A percentile compares a stretch with the other conserved stretches of the same genome.
phyloP scores from a whole-genome alignment of 225 moss, liverwort and hornwort genomes.

The Climacium dendroides region DNA sequence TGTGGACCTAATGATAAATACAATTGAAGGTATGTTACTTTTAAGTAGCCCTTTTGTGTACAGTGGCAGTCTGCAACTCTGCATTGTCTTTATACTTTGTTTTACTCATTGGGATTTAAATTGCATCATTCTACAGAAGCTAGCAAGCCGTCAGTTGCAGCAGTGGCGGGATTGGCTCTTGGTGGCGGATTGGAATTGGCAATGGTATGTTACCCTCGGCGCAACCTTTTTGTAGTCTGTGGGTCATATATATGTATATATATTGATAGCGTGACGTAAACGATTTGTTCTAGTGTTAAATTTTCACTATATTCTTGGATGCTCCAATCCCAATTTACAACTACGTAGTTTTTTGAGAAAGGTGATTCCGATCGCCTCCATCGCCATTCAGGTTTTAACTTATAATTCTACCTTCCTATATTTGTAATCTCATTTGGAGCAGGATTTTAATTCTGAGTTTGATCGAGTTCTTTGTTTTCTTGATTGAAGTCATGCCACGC shows the following conservation, averaged over 20 bases:
- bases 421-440: not conserved
- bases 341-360: not conserved
- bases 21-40: slow-evolving; percentile 63
- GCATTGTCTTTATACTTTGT: not conserved
- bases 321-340: not conserved
- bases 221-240: not conserved
- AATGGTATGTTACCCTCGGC: slow-evolving; percentile 41
- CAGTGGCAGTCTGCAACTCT: not conserved
- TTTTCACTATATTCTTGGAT: not conserved
- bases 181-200: slow-evolving; percentile 97
- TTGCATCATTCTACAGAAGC: slow-evolving; percentile 37
- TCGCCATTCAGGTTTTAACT: not conserved
- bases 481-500: slow-evolving; percentile 76
- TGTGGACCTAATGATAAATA: slow-evolving; percentile 73
- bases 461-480: not conserved
- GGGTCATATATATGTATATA: not conserved
- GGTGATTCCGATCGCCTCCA: not conserved
- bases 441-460: not conserved
- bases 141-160: slow-evolving; percentile 91
- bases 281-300: not conserved
- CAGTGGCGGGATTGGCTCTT: slow-evolving; percentile 91
- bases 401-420: not conserved
- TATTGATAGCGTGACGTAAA: not conserved
- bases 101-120: not conserved
- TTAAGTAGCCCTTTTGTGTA: not conserved